Evolutionary conservation across 495 filamentous ascomycete genomes (phyloP).

Genomic region (Trichoderma reesei): DNA sequence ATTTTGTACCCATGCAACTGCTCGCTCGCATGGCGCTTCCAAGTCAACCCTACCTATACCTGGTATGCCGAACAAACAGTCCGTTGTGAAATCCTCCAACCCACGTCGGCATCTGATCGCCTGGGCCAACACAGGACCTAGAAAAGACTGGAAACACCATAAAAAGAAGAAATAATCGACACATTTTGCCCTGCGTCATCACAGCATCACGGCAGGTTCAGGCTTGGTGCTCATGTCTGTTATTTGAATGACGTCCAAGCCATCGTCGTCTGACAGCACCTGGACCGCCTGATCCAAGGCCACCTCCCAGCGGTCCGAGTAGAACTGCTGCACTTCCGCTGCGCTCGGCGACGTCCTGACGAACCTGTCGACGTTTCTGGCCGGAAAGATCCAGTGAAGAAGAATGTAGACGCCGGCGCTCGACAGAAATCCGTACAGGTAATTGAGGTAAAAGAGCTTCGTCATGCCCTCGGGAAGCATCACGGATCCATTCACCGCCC

Average conservation of each 20-base stretch:
- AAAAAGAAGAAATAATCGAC: background rate
- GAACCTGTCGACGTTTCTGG: background rate
- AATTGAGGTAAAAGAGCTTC: background rate
- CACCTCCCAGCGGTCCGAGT: constrained; percentile 5
- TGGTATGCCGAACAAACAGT: too few relatives aligned
- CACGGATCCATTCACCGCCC: background rate
- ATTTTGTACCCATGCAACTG: too few relatives aligned
- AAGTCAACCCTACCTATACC: too few relatives aligned
- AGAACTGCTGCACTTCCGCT: background rate
- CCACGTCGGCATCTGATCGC: too few relatives aligned
- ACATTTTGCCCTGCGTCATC: background rate
- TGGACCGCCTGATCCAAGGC: background rate
- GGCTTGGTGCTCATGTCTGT: background rate
- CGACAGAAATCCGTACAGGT: background rate
- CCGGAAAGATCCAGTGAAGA: background rate
- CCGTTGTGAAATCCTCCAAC: too few relatives aligned
- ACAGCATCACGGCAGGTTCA: background rate
- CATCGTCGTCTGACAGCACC: background rate
- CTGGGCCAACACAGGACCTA: background rate
- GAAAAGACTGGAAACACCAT: background rate
- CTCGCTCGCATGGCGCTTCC: too few relatives aligned
- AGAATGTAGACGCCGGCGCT: background rate
- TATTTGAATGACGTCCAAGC: background rate
- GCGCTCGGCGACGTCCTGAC: background rate
- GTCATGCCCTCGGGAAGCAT: background rate